Evolutionary conservation across 345 rosid species (phyloP), one percentile per base, ranked within the genome.

Genomic region (Aquilaria sinensis): DNA sequence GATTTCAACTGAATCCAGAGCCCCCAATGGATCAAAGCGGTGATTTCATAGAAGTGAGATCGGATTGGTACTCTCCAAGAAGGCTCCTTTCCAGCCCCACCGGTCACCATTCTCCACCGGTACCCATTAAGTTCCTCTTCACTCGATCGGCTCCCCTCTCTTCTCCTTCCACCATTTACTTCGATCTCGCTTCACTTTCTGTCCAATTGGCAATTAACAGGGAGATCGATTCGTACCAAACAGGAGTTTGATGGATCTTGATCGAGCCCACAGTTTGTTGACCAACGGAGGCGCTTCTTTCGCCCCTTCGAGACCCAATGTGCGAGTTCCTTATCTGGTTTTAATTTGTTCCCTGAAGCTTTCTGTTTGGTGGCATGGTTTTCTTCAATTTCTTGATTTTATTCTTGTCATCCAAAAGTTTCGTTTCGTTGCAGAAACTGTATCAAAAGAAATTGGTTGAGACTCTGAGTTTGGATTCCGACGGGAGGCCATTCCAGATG

Each of bases 201-300:
- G 31, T 48, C 10, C 16, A n/a, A n/a, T n/a, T n/a, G n/a, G n/a
- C n/a, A n/a, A n/a, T n/a, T 34, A 14, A 12, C 56, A 83, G 83
- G 88, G 85, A 9, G 83, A 76, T 31, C 75, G 81, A 52, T 80
- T 78, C 54, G 65, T 80, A 62, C 85, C 88, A 34, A 83, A 66
- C 53, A 58, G 80, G 61, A 76, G 85, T 76, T 76, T 78, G 77
- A 83, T 83, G 83, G 73, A 83, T 76, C 79, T 83, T 60, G 88
- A 80, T 76, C 79, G 76, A 78, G 85, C 80, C 77, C 80, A 66
- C 37, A 51, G 72, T 60, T 70, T 72, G 66, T 76, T 80, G 66
- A 83, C 81, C 29, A 68, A 74, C 65, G 63, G 49, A 37, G 2
- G 2, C 43, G 7, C 43, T 37, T 8, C 43, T 37, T 37, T 5